Evolutionary conservation across 1,284 basidiomycete genomes (phyloP).

Genomic region (Boletus smithii): DNA sequence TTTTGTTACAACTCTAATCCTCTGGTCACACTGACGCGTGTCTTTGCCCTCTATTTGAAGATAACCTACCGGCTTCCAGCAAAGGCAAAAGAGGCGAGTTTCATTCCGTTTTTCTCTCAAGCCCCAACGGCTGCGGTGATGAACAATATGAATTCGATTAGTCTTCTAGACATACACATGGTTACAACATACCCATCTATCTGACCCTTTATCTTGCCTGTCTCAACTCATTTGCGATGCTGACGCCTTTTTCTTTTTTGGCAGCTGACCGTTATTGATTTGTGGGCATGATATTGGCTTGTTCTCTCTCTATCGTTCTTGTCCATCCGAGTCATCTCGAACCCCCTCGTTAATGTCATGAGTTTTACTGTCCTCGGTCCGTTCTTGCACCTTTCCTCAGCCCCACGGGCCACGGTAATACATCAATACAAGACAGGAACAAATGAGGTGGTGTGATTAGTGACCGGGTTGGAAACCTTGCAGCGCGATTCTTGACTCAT

Average conservation of each 20-base stretch:
- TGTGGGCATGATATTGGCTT: not conserved
- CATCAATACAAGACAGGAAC: too few species aligned
- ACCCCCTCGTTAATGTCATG: conserved; percentile 6
- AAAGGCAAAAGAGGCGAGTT: conserved; percentile 50
- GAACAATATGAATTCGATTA: conserved; percentile 66
- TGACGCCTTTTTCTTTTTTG: conserved; percentile 10
- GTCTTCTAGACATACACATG: conserved; percentile 71
- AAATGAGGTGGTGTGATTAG: conserved; percentile 12
- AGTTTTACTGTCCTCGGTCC: conserved; percentile 1
- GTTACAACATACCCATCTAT: conserved; percentile 32
- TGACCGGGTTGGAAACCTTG: conserved; percentile 3
- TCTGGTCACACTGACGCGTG: too few species aligned
- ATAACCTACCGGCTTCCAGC: not conserved
- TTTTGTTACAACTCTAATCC: not conserved
- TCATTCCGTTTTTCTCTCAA: conserved; percentile 10
- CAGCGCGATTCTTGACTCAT: not conserved
- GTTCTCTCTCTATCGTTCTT: not conserved
- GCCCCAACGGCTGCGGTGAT: conserved; percentile 42
- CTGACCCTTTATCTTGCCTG: conserved; percentile 32
- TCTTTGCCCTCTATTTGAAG: not conserved
- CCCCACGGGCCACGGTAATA: conserved; percentile 7
- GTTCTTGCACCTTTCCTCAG: not conserved
- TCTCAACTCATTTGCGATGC: conserved; percentile 1
- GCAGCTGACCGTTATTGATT: conserved; percentile 9
- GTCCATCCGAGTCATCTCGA: not conserved